Conservation (phyloP, 2,329 filamentous ascomycete species). For the Fusarium hainanense region DNA sequence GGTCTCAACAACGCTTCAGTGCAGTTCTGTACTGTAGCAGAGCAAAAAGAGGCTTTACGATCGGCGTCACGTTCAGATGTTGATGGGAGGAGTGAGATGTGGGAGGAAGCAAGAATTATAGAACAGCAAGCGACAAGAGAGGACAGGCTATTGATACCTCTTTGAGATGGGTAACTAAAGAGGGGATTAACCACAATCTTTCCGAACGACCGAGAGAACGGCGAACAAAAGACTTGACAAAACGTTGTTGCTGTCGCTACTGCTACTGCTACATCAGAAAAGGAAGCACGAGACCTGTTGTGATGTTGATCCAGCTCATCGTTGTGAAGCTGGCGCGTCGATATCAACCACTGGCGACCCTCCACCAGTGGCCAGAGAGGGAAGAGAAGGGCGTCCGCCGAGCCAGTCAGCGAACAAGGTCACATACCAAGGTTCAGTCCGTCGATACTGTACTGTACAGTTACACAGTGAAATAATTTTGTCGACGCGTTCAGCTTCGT, state of each 20-base stretch:
- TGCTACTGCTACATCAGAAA: slow-evolving; percentile 30
- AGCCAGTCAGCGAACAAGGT: slow-evolving; percentile 42
- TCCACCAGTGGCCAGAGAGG: slow-evolving; percentile 42
- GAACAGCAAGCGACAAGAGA: slow-evolving; percentile 19
- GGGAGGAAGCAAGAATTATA: slow-evolving; percentile 34
- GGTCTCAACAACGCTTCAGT: slow-evolving; percentile 18
- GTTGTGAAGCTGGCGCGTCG: slow-evolving; percentile 25
- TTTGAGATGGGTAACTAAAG: slow-evolving; percentile 18
- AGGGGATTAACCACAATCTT: slow-evolving; percentile 22
- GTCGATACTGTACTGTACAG: slow-evolving; percentile 16
- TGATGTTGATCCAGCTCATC: slow-evolving; percentile 43
- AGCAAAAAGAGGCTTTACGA: slow-evolving; percentile 29
- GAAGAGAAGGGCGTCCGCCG: slow-evolving; percentile 29
- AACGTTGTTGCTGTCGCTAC: slow-evolving; percentile 1
- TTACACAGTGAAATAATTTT: slow-evolving; percentile 17
- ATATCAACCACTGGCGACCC: slow-evolving; percentile 49
- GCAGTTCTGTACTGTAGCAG: slow-evolving; percentile 6
- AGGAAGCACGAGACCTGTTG: slow-evolving; percentile 38
- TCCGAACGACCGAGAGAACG: slow-evolving; percentile 36
- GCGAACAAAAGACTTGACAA: slow-evolving; percentile 7
- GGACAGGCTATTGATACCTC: slow-evolving; percentile 26
- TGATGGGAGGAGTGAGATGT: slow-evolving; percentile 24
- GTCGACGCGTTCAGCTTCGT: slow-evolving; percentile 19
- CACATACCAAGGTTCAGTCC: slow-evolving; percentile 42
- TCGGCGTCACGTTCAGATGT: slow-evolving; percentile 30